phyloP scores from a whole-genome alignment of 2,329 filamentous ascomycete genomes.

The Claviceps purpurea region DNA sequence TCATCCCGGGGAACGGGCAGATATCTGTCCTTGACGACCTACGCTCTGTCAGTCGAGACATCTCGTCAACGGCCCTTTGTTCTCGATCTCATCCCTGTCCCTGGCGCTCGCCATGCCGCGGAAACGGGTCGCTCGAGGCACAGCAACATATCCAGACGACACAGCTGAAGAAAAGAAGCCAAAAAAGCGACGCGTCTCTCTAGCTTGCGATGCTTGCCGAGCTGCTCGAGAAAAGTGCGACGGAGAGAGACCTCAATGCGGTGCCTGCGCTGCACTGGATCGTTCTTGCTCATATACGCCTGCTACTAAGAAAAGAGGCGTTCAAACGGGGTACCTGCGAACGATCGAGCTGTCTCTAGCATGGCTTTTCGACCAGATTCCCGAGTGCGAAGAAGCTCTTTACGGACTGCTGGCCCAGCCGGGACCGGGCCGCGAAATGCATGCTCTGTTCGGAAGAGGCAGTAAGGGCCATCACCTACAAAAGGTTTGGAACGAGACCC shows the following conservation, averaged over 20 bases:
- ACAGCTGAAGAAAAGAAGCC: background rate
- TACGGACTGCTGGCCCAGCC: constrained; percentile 37
- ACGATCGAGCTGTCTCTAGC: constrained; percentile 57
- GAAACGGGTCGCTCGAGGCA: constrained; percentile 19
- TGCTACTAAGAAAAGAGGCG: constrained; percentile 61
- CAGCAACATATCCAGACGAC: background rate
- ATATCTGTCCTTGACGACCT: background rate
- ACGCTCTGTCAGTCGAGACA: background rate
- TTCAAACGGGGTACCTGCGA: constrained; percentile 69
- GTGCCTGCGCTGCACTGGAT: constrained; percentile 49
- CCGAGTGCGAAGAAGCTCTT: constrained; percentile 45
- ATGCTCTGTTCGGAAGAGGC: constrained; percentile 37
- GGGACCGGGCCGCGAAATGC: constrained; percentile 24
- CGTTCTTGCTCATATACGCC: constrained; percentile 59
- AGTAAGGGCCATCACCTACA: constrained; percentile 43
- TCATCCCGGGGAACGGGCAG: background rate
- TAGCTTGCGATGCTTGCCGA: constrained; percentile 57
- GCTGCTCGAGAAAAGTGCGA: constrained; percentile 60
- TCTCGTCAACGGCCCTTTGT: background rate
- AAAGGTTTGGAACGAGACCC: constrained; percentile 48
- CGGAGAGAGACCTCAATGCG: constrained; percentile 52
- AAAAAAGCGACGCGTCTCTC: constrained; percentile 52
- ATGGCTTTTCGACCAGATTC: constrained; percentile 49
- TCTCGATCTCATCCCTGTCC: background rate
- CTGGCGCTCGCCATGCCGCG: constrained; percentile 22